Base-by-base conservation (phyloP, 352 stramenopile genomes). In the Phytophthora pinifolia region DNA sequence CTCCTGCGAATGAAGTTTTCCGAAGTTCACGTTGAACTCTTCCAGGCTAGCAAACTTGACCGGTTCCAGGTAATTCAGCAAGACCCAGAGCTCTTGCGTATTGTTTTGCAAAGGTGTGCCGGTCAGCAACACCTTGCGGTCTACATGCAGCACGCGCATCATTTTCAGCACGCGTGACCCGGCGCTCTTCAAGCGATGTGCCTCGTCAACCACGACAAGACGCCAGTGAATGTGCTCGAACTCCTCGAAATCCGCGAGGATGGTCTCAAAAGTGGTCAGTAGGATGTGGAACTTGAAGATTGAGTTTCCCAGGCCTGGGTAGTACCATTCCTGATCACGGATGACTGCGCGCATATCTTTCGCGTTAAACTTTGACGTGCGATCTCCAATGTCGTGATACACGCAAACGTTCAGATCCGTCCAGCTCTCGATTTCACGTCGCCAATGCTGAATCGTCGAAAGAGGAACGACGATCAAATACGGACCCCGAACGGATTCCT, bases 371-470 rank as follows among this genome's bases (percentile, higher is more conserved):
- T 89, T 88, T 44, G 62, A 88, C 0, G 67, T 79, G 7, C 78
- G 74, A 48, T 94, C 86, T 9, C 88, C 79, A 65, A 94, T 84
- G 65, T 99, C 97, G 63, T 99, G 96, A 70, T 99, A 99, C 1
- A 99, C 92, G 59, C 97, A 99, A 22, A 97, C 96, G 41, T 98
- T 97, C 65, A 99, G 92, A 69, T 99, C 95, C n/a, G 97, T 99
- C 94, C 65, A 97, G 51, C 70, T 94, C 61, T 92, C 84, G 52
- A 94, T 89, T 59, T 96, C 86, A 47, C 85, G 83, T 2, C 85
- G 81, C 85, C 85, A 94, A 61, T 94, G 86, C 54, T 93, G 82
- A 54, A 95, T 92, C 1, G 86, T 96, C 12, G 84, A 94, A 34
- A 96, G 70, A 39, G 86, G 86, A 3, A 96, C 86, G 2, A 96